Evolutionary conservation across 2,329 filamentous ascomycete genomes (phyloP).

Genomic region (Sordariomycetes sp.): DNA sequence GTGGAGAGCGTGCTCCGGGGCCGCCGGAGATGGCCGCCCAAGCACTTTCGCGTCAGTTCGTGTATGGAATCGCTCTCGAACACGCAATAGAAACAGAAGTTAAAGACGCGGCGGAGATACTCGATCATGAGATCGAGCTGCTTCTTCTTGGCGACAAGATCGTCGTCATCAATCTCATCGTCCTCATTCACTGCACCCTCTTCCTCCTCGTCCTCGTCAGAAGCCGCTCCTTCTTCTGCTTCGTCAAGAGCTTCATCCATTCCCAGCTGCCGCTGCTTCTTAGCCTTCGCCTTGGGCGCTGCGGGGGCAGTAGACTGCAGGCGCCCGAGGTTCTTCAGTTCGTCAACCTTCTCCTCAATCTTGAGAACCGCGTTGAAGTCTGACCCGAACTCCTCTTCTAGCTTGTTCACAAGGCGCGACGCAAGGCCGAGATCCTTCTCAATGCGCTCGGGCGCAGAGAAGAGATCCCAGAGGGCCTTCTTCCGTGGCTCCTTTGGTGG

Average conservation of each 20-base stretch:
- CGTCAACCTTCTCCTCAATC: constrained; percentile 80
- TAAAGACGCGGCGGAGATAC: constrained; percentile 92
- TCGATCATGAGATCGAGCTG: constrained; percentile 92
- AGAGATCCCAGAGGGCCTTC: constrained; percentile 94
- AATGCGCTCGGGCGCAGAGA: constrained; percentile 87
- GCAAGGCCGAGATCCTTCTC: constrained; percentile 82
- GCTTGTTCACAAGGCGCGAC: constrained; percentile 69
- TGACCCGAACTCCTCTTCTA: constrained; percentile 73
- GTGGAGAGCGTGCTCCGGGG: constrained; percentile 78
- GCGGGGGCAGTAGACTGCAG: constrained; percentile 56
- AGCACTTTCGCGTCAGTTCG: constrained; percentile 89
- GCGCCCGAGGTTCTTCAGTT: constrained; percentile 63
- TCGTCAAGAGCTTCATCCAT: constrained; percentile 50
- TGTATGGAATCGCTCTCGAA: constrained; percentile 97
- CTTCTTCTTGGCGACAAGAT: constrained; percentile 88
- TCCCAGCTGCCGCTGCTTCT: constrained; percentile 48
- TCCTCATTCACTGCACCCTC: constrained; percentile 59
- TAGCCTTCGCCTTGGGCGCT: constrained; percentile 46
- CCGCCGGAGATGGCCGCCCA: constrained; percentile 89
- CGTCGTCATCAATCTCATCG: constrained; percentile 81
- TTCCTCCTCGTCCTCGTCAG: constrained; percentile 22
- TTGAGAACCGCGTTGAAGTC: constrained; percentile 67
- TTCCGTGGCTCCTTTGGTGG: constrained; percentile 78
- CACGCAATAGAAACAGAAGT: constrained; percentile 99
- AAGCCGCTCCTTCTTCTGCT: constrained; percentile 23